Evolutionary conservation across 2,329 filamentous ascomycete genomes (phyloP), one percentile per base, ranked within the genome.

Genomic region (Dryadomyces sulphureus): DNA sequence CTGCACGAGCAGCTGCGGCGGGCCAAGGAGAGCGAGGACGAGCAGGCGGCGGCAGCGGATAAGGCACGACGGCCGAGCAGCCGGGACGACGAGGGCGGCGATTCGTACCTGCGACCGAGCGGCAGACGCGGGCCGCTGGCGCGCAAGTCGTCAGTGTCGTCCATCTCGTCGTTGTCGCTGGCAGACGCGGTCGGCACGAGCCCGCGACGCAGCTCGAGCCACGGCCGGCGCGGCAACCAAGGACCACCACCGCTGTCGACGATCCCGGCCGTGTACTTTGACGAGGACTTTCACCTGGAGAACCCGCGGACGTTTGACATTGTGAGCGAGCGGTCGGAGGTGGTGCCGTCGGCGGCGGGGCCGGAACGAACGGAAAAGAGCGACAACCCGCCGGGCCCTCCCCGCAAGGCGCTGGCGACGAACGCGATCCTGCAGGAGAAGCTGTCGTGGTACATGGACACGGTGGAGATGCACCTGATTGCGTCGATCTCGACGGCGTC

Each of bases 391-490:
- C n/a, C n/a, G n/a, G n/a, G n/a, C n/a, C n/a, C n/a, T n/a, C 79
- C 84, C 8, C 77, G 90, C 49, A 96, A 95, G 60, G 84, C 86
- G 1, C 69, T 98, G 24, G 90, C 90, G 7, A 95, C 89, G 0
- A 98, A 98, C 63, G 92, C 92, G 0, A 98, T 98, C 48, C 63
- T 98, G 32, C 92, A 98, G 60, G 92, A 98, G 63, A 98, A 98
- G 63, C 69, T 98, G 12, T 96, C 92, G 0, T 98, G 92, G 92
- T 98, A 98, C 61, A 94, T 98, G 88, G 92, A 98, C 60, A 98
- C 92, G 0, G 88, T 98, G 20, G 92, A 98, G 60, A 87, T 98
- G 46, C 92, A 98, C 60, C 69, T 98, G 7, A 95, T 98, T 55
- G 87, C 86, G 27, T 94, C 89, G 0, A 98, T 98, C 51, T 96